Percentiles rank a stretch among this genome's conserved stretches.
Evolutionary conservation across 1,139 yeast species (phyloP).

Genomic region (Diutina rugosa): DNA sequence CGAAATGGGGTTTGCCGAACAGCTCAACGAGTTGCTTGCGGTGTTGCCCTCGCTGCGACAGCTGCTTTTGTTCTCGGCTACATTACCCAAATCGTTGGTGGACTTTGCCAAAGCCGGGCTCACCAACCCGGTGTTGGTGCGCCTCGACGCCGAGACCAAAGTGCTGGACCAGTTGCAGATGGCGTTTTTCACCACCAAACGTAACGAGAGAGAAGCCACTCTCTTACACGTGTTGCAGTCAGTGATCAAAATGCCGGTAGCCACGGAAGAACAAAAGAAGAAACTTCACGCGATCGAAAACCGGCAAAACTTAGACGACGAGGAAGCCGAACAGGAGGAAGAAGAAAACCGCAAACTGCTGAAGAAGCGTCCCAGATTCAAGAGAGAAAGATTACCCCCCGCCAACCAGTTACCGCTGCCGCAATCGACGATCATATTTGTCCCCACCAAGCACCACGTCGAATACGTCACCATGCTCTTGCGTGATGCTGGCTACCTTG

Average conservation of each 20-base stretch:
- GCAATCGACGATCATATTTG: conserved; percentile 78
- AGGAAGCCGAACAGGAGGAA: conserved; percentile 37
- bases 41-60: conserved; percentile 80
- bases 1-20: conserved; percentile 65
- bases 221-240: conserved; percentile 64
- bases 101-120: conserved; percentile 72
- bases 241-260: conserved; percentile 74
- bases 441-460: conserved; percentile 83
- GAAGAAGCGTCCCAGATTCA: conserved; percentile 24
- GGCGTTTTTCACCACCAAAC: conserved; percentile 72
- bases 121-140: conserved; percentile 78
- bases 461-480: conserved; percentile 59
- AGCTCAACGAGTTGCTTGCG: conserved; percentile 52
- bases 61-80: conserved; percentile 88
- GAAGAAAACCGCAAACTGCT: conserved; percentile 24
- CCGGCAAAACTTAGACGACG: conserved; percentile 31
- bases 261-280: conserved; percentile 32
- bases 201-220: conserved; percentile 84
- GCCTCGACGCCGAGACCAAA: conserved; percentile 53
- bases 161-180: conserved; percentile 54
- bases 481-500: conserved; percentile 7
- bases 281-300: conserved; percentile 40
- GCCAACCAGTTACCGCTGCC: conserved; percentile 79
- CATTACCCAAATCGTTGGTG: conserved; percentile 69
- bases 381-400: conserved; percentile 52